Evolutionary conservation across 2,329 filamentous ascomycete species (phyloP).

Genomic region (Trichophyton mentagrophytes): DNA sequence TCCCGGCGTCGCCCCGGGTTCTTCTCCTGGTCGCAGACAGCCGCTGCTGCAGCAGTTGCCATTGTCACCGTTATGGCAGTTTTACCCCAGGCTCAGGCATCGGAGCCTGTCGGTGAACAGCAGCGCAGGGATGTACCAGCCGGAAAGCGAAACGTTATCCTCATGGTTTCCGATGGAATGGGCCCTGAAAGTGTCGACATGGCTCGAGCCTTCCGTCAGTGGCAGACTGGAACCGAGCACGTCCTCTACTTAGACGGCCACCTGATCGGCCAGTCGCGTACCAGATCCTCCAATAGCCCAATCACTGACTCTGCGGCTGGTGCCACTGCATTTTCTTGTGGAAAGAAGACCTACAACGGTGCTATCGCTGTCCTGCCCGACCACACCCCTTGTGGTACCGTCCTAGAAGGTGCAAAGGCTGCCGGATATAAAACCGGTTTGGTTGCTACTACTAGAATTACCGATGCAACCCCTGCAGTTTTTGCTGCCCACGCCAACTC

Average conservation of each 20-base stretch:
- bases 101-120: constrained; percentile 25
- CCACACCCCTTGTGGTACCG: constrained; percentile 76
- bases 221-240: constrained; percentile 59
- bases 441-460: constrained; percentile 88
- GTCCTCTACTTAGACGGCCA: constrained; percentile 72
- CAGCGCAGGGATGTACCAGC: constrained; percentile 30
- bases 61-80: constrained; percentile 50
- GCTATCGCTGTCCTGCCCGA: constrained; percentile 84
- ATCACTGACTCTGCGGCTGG: constrained; percentile 94
- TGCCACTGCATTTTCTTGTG: constrained; percentile 91
- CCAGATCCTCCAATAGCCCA: constrained; percentile 67
- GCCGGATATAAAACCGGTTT: constrained; percentile 86
- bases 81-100: constrained; percentile 44
- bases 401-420: constrained; percentile 82
- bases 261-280: constrained; percentile 80
- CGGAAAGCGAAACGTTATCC: constrained; percentile 83
- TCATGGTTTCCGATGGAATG: constrained; percentile 99
- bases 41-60: constrained; percentile 67
- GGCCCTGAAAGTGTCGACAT: constrained; percentile 80
- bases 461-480: constrained; percentile 90
- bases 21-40: constrained; percentile 70
- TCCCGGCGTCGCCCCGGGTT: constrained; percentile 62
- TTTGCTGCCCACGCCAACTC: constrained; percentile 80
- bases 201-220: constrained; percentile 76
- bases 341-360: constrained; percentile 87